phyloP scores from a whole-genome alignment of 345 rosid genomes.

The Murraya koenigii region DNA sequence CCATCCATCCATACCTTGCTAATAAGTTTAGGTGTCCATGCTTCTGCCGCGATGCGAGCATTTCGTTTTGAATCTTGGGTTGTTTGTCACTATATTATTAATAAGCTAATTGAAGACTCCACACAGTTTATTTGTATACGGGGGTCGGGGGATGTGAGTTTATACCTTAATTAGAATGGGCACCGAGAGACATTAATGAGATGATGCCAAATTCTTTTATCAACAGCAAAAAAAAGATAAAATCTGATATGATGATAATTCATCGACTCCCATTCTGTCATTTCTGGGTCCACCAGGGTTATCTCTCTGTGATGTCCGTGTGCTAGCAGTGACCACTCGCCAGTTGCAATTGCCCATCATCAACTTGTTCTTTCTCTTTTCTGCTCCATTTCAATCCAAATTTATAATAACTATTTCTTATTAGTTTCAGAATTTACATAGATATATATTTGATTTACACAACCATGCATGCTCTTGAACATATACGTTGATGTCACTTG shows the following conservation, averaged over 20 bases:
- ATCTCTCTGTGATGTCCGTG: background rate
- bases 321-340: background rate
- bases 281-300: background rate
- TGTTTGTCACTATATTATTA: background rate
- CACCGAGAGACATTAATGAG: too few species aligned
- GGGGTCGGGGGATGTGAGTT: too few species aligned
- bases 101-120: too few species aligned
- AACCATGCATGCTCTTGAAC: too few species aligned
- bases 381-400: background rate
- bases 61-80: background rate
- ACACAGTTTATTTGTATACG: too few species aligned
- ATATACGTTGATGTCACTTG: background rate
- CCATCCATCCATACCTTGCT: background rate
- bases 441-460: too few species aligned
- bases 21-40: too few species aligned
- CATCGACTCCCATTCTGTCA: background rate
- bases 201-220: background rate
- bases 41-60: too few species aligned
- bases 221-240: background rate
- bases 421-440: background rate
- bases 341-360: background rate
- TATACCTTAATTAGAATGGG: too few species aligned
- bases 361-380: background rate
- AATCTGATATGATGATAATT: background rate
- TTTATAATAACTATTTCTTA: background rate